phyloP scores from a whole-genome alignment of 768 basidiomycete genomes.

The Strobilomyces dryophilus region DNA sequence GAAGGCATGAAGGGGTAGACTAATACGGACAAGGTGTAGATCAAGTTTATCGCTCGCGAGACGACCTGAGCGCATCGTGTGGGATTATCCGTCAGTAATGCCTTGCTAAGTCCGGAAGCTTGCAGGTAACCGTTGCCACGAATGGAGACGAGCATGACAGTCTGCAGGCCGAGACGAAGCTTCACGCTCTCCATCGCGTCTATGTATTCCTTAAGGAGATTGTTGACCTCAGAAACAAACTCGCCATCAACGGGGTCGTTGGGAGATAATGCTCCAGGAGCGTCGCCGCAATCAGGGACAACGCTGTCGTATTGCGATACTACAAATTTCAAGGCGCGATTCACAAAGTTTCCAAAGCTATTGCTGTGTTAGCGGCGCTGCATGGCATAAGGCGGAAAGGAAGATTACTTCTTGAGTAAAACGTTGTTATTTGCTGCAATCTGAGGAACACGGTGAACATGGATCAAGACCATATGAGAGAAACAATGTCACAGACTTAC shows the following conservation, averaged over 20 bases:
- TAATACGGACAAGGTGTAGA: constrained; percentile 83
- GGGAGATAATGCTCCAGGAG: constrained; percentile 63
- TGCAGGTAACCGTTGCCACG: constrained; percentile 95
- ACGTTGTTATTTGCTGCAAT: constrained; percentile 92
- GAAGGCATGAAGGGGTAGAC: constrained; percentile 96
- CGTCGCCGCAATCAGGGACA: constrained; percentile 75
- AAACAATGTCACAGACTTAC: constrained; percentile 40
- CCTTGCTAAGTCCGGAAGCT: constrained; percentile 85
- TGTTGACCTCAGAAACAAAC: constrained; percentile 80
- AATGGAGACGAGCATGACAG: constrained; percentile 83
- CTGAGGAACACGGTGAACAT: constrained; percentile 33
- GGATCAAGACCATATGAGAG: not conserved
- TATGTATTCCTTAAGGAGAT: constrained; percentile 72
- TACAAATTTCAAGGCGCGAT: constrained; percentile 90
- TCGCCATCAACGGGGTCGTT: constrained; percentile 64
- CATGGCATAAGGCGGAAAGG: not conserved
- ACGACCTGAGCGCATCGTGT: constrained; percentile 87
- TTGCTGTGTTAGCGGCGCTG: not conserved
- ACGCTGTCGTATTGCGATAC: constrained; percentile 76
- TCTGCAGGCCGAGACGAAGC: constrained; percentile 81
- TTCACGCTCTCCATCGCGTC: constrained; percentile 90
- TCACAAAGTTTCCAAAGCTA: constrained; percentile 97
- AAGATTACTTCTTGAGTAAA: constrained; percentile 79
- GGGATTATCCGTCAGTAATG: constrained; percentile 77
- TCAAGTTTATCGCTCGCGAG: constrained; percentile 86